Percentiles rank a stretch among this genome's conserved stretches.
phyloP scores from a whole-genome alignment of 768 basidiomycete genomes.

The Roridomyces roridus region DNA sequence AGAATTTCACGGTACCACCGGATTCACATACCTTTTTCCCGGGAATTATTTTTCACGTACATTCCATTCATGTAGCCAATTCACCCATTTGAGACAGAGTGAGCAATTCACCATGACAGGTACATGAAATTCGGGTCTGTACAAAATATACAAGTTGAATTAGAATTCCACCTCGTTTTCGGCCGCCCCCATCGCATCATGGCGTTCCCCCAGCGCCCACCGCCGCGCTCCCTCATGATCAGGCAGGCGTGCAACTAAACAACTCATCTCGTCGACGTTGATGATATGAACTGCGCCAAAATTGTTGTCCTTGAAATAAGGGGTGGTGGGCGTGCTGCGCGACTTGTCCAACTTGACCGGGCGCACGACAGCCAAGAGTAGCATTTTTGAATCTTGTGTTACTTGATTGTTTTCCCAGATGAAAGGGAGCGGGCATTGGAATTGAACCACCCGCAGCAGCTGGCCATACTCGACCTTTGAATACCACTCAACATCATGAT shows the following conservation, averaged over 20 bases:
- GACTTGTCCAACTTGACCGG: neutral
- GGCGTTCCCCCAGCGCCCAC: neutral
- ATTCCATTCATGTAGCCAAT: too few species aligned
- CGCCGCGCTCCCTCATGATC: neutral
- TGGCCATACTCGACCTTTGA: neutral
- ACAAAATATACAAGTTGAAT: neutral
- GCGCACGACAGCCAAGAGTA: conserved; percentile 4
- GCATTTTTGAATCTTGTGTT: neutral
- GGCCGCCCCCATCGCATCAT: neutral
- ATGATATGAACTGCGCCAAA: neutral
- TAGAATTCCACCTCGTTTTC: neutral
- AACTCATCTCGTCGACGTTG: conserved; percentile 1
- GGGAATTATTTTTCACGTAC: too few species aligned
- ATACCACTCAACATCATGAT: neutral
- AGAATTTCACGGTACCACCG: too few species aligned
- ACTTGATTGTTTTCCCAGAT: neutral
- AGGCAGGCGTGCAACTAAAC: neutral
- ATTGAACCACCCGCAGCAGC: neutral
- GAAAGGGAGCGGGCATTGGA: neutral
- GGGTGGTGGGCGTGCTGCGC: neutral
- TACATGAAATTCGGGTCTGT: neutral
- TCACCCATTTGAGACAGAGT: too few species aligned
- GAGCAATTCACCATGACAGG: neutral
- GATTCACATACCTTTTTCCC: too few species aligned
- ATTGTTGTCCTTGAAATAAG: neutral